Evolutionary conservation across 108 stramenopile genomes (phyloP).

Genomic region (Cyclotella cryptica): DNA sequence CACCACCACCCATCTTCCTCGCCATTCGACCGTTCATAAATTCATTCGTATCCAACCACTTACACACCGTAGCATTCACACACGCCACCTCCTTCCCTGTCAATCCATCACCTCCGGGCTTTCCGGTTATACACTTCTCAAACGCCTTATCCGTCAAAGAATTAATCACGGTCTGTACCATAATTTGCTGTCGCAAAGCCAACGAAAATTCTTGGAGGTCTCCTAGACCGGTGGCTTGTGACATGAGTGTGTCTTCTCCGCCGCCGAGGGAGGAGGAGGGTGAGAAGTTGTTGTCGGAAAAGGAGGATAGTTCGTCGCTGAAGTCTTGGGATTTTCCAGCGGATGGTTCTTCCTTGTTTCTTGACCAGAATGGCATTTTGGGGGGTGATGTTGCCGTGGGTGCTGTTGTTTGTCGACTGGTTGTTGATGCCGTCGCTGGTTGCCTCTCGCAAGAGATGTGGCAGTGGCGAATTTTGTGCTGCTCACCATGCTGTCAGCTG

Average conservation of each 20-base stretch:
- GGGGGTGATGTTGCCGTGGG: neutral
- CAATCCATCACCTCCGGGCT: constrained; percentile 53
- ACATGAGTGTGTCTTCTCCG: constrained; percentile 30
- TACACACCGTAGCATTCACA: constrained; percentile 72
- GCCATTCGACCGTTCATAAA: constrained; percentile 81
- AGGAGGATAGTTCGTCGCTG: no score
- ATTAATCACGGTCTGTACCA: constrained; percentile 80
- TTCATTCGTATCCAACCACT: constrained; percentile 90
- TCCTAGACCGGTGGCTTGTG: constrained; percentile 42
- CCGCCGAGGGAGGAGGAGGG: constrained; percentile 17
- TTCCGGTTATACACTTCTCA: constrained; percentile 79
- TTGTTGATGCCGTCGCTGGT: neutral
- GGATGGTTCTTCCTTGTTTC: constrained; percentile 25
- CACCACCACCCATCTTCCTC: constrained; percentile 63
- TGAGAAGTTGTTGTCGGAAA: constrained; percentile 30
- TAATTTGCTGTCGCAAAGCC: constrained; percentile 74
- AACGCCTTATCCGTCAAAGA: constrained; percentile 73
- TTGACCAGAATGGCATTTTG: constrained; percentile 57
- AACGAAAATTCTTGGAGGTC: constrained; percentile 77
- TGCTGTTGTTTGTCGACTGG: neutral
- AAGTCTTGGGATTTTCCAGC: constrained; percentile 36
- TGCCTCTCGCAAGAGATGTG: no score
- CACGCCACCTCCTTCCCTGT: constrained; percentile 77
- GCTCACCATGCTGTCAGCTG: no score
- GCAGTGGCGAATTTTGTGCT: no score